Base-by-base conservation (phyloP, 495 filamentous ascomycete genomes). In the Recurvomyces mirabilis region DNA sequence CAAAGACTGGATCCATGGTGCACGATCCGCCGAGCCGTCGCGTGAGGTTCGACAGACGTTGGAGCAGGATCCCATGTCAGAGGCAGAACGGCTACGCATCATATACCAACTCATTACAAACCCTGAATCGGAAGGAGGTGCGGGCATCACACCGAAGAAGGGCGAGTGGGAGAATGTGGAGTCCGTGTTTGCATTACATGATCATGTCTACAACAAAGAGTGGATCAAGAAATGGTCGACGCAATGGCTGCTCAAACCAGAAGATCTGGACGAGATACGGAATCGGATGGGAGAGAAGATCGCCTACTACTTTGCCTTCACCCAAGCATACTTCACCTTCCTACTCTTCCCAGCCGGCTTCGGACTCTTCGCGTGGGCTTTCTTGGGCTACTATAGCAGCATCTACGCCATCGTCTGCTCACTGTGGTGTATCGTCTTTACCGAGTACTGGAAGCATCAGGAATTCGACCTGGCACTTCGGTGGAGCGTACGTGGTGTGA, bases 381-480 rank as follows among this genome's bases (percentile, higher is more conserved):
- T 95, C 12, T 70, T 98, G 2, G 86, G 88, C 1, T 72, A 79
- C 31, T 98, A 81, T 62, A 95, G 89, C 3, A 73, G 77, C 47
- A 64, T 88, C 29, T 98, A 94, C 53, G 82, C 83, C 2, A 55
- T 89, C 10, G 73, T 84, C 30, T 93, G 83, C 58, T 77, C 76
- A 23, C 67, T 96, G 4, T 94, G 89, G 88, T 81, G 82, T 41
- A 77, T 93, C 1, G 65, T 88, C 17, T 96, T 98, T 55, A 81
- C 93, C 29, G 91, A 98, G 62, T 94, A 85, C 60, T 98, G 91
- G 91, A 94, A 91, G 66, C 81, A 83, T 46, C 84, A 94, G 64
- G 88, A 98, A 61, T 69, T 81, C 11, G 93, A 98, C 60, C 68
- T 96, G 10, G 83, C 84, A 17, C 79, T 94, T 25, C 79, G 86